A percentile compares a stretch with the other conserved stretches of the same genome.
phyloP scores from a whole-genome alignment of 169 alveolate species.

The Plasmodium coatneyi region DNA sequence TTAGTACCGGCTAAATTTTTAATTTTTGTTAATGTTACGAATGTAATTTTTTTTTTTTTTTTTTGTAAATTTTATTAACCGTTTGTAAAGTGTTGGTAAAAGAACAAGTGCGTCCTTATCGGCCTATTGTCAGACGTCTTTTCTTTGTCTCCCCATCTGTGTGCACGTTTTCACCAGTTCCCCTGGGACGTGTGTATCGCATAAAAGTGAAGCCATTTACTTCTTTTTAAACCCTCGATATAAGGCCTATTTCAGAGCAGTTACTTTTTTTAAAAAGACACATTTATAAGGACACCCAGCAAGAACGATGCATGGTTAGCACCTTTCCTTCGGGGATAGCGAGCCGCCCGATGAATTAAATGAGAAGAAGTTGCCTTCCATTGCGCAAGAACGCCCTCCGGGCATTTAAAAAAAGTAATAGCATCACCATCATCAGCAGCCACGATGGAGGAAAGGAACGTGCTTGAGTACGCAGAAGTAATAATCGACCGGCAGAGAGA shows the following conservation, averaged over 20 bases:
- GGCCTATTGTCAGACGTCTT: neutral
- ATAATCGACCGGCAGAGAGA: constrained; percentile 75
- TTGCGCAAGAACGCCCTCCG: neutral
- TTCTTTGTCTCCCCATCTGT: neutral
- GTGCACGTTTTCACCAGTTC: neutral
- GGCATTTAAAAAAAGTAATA: neutral
- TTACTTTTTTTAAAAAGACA: neutral
- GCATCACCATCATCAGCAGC: neutral
- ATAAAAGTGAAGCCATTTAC: neutral
- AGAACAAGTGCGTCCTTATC: neutral
- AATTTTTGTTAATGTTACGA: neutral
- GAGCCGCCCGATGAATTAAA: neutral
- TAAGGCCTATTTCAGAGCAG: neutral
- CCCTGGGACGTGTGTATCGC: neutral
- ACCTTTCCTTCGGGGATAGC: neutral
- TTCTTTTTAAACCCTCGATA: neutral
- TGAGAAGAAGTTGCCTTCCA: neutral
- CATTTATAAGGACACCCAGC: neutral
- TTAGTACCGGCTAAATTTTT: neutral
- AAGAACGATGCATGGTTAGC: neutral
- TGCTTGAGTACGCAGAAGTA: constrained; percentile 74
- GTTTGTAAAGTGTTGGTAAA: neutral
- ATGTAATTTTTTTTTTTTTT: neutral
- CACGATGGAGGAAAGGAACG: constrained; percentile 69
- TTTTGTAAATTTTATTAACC: neutral